These are phyloP conservation scores for Marasmius tenuissimus DNA, from an alignment of 1,284 basidiomycete species.

Conservation along the genomic window DNA sequence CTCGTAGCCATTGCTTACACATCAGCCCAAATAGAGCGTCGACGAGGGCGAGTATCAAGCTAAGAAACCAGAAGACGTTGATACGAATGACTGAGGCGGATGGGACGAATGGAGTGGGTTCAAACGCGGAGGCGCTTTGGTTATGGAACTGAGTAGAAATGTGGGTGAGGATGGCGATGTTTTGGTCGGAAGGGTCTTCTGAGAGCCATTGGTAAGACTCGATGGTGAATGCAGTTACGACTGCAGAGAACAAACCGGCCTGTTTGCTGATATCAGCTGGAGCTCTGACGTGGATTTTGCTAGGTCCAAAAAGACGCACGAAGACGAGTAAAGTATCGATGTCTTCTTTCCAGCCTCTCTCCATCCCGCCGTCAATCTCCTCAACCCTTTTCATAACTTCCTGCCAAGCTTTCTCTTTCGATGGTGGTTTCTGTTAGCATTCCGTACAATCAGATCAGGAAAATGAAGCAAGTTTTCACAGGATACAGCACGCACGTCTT, in stretches of 20 bases:
- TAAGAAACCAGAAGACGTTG: slow-evolving; percentile 12
- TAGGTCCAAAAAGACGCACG: background rate
- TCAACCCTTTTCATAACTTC: background rate
- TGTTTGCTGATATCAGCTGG: background rate
- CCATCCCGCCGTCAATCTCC: slow-evolving; percentile 1
- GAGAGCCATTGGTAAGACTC: slow-evolving; percentile 16
- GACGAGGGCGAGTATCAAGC: slow-evolving; percentile 3
- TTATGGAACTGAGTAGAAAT: slow-evolving; percentile 2
- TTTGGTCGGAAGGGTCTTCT: slow-evolving; percentile 7
- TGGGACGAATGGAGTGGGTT: background rate
- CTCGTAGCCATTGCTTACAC: slow-evolving; percentile 12
- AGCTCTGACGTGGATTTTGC: background rate
- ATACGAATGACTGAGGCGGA: background rate
- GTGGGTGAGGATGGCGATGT: slow-evolving; percentile 10
- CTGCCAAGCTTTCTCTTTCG: slow-evolving; percentile 3
- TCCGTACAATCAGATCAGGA: background rate
- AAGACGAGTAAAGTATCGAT: slow-evolving; percentile 8
- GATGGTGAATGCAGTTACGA: slow-evolving; percentile 18
- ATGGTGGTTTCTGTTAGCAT: background rate
- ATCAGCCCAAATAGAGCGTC: slow-evolving; percentile 4
- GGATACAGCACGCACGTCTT: too few relatives aligned
- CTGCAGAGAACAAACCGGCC: slow-evolving; percentile 21
- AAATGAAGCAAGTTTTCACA: background rate
- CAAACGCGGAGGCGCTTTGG: background rate
- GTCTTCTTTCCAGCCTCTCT: slow-evolving; percentile 8